These are phyloP conservation scores for Sphaerosporella brunnea DNA, from an alignment of 495 filamentous ascomycete species.

Conservation along the genomic window DNA sequence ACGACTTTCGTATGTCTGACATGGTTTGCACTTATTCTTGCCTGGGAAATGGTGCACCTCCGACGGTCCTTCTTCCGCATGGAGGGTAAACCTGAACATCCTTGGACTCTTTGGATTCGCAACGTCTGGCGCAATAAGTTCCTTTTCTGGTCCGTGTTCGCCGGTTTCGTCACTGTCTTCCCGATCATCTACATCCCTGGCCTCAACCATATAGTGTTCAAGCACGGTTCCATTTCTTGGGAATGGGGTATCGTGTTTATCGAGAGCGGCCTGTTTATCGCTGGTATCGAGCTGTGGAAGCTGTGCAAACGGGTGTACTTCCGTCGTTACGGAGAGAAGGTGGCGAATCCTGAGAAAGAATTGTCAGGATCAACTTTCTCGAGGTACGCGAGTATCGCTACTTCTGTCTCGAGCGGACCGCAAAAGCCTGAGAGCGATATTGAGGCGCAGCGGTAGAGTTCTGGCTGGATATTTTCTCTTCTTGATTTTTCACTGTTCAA, in stretches of 20 bases:
- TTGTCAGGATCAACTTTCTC: conserved; percentile 17
- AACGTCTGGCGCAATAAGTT: conserved; percentile 57
- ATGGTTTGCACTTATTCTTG: conserved; percentile 56
- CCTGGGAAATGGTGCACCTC: conserved; percentile 56
- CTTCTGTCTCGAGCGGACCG: not conserved
- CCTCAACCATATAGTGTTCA: conserved; percentile 51
- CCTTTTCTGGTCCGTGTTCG: conserved; percentile 50
- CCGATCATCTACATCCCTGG: conserved; percentile 56
- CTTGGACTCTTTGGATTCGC: conserved; percentile 34
- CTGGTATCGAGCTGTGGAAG: conserved; percentile 50
- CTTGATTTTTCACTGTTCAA: no score
- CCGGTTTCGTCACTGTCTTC: conserved; percentile 53
- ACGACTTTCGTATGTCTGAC: conserved; percentile 62
- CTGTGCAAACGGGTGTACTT: conserved; percentile 40
- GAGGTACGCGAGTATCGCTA: conserved; percentile 6
- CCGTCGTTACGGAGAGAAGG: conserved; percentile 21
- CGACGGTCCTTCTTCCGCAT: conserved; percentile 51
- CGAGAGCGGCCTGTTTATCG: conserved; percentile 42
- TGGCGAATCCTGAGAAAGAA: conserved; percentile 22
- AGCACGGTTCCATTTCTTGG: conserved; percentile 52
- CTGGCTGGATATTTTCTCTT: no score
- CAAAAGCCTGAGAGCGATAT: not conserved
- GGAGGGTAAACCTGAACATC: conserved; percentile 39
- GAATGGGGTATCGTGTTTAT: conserved; percentile 51
- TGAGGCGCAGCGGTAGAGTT: not conserved